These are phyloP conservation scores for Penicillium olsonii DNA, from an alignment of 2,329 filamentous ascomycete genomes.

Conservation along the genomic window DNA sequence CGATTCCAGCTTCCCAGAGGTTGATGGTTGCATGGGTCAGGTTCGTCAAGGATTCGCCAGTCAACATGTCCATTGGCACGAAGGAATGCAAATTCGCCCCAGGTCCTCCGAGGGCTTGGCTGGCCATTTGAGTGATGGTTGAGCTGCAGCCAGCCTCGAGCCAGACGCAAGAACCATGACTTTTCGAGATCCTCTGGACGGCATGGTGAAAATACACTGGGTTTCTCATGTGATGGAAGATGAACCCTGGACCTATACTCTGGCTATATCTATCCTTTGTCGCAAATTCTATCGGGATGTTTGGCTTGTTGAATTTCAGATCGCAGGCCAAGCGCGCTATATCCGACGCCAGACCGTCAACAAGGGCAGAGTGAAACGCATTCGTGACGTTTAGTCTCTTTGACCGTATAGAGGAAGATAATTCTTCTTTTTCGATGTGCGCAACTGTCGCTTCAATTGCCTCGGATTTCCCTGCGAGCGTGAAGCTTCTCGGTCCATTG, in stretches of 20 bases:
- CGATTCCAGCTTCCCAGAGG: constrained; percentile 46
- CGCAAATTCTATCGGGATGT: constrained; percentile 30
- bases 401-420: constrained; percentile 19
- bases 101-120: constrained; percentile 24
- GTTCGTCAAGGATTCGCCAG: constrained; percentile 1
- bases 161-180: constrained; percentile 32
- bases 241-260: constrained; percentile 27
- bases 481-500: constrained; percentile 48
- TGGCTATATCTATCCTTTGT: constrained; percentile 4
- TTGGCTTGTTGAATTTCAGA: constrained; percentile 34
- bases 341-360: constrained; percentile 34
- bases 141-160: constrained; percentile 49
- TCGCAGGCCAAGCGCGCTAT: constrained; percentile 29
- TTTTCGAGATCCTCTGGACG: constrained; percentile 39
- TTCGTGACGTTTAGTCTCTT: constrained; percentile 50
- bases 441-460: constrained; percentile 32
- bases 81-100: constrained; percentile 7
- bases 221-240: constrained; percentile 43
- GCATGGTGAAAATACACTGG: constrained; percentile 53
- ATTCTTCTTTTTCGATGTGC: not conserved
- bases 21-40: constrained; percentile 30
- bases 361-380: constrained; percentile 51
- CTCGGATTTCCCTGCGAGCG: constrained; percentile 41
- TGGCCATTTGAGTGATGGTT: constrained; percentile 30
- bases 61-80: constrained; percentile 17